Evolutionary conservation across 2,329 filamentous ascomycete genomes (phyloP), one percentile per base, ranked within the genome.

Genomic region (Fusarium citri): DNA sequence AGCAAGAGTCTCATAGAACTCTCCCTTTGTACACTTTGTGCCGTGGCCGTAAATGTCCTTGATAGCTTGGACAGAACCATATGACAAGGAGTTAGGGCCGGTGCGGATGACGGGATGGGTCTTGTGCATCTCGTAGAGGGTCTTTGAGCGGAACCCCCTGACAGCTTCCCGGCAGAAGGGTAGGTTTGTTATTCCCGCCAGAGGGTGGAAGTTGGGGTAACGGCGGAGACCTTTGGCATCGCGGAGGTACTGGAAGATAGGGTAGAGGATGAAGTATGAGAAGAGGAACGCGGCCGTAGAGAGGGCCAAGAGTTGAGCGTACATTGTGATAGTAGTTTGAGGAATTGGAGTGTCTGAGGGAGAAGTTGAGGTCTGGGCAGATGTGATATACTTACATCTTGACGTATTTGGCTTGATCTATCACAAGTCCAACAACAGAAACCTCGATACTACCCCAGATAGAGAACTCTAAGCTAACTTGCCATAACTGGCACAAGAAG

Each of bases 1-100:
- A 1, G 84, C 78, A 0, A 81, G 78, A 25, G 82, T 72, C 12
- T 78, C 65, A 60, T 87, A 87, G n/a, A 81, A 82, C 4, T 76
- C 76, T 23, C 85, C 85, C 70, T 88, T 87, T 41, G 77, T 79
- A 68, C 84, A 86, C 28, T 80, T 81, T 4, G 85, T 83, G 46
- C 82, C 82, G 64, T 87, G 84, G 25, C 75, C 76, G 45, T 83
- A 68, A 78, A 87, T 58, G 81, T 74, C 68, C 23, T 74, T 75
- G 42, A 76, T 71, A 16, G 74, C 75, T 9, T 68, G 63, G 3
- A 65, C 55, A 1, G 66, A 68, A 6, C 69, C 66, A 26, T 73
- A 76, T 1, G 75, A 76, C 18, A 79, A 71, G 3, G 71, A 69
- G 40, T 74, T 72, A 8, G 77, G 77, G 2, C 72, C 73, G 1